Evolutionary conservation across 108 stramenopile genomes (phyloP), one percentile per base, ranked within the genome.

Genomic region (Fistulifera pelliculosa): DNA sequence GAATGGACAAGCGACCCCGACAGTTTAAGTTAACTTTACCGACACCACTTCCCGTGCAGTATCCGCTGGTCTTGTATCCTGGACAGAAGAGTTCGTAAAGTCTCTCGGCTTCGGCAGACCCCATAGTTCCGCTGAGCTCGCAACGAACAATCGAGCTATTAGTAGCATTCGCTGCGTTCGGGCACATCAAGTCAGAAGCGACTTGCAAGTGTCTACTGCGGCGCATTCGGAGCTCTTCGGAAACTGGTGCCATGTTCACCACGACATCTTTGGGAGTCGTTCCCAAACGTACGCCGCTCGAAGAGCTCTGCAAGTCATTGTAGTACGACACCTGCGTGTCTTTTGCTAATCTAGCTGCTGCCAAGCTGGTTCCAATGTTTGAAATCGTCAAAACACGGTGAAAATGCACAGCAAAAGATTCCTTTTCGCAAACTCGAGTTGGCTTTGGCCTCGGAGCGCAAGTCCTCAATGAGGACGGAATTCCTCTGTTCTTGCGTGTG

Each of bases 341-440:
- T 61, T 76, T 80, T 49, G 72, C 71, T 18, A 80, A 49, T 22
- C 56, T 60, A 0, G 75, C 79, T 7, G 75, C 79, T 17, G 75
- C 75, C 53, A 76, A 73, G 27, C 59, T 57, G 5, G 79, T 73
- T 23, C 63, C 79, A 17, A 80, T 62, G 54, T 74, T 80, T 28
- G 58, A 49, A 22, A 80, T 25, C 10, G 75, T 48, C 38, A 80
- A 40, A 80, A 17, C 22, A 70, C 50, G 38, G 69, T 65, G 24
- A 80, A 60, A 2, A 61, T 31, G 31, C 23, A 24, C 35, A 76
- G 35, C 47, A 54, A 24, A 64, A 38, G 6, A 73, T 39, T 13
- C 67, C 54, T 27, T 47, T 63, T 53, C 69, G 71, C 28, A 62
- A 21, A 43, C 49, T 48, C 43, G 67, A 68, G 17, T 63, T 17